Conservation (phyloP, 164 flowering plant species). For the Dillenia suffruticosa region DNA sequence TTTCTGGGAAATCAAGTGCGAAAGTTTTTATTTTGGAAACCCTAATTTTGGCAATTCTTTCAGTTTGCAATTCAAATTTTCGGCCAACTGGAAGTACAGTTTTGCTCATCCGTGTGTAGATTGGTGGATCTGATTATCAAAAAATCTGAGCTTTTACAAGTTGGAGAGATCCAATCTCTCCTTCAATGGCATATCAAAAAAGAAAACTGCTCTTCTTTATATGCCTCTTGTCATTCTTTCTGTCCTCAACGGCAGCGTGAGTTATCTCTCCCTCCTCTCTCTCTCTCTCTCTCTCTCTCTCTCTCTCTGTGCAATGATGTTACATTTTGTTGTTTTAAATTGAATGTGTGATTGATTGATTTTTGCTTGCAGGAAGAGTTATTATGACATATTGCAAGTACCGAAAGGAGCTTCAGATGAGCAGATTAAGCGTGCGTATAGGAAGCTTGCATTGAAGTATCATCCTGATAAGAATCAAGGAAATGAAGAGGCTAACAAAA, state of each 20-base stretch:
- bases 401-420: conserved; percentile 87
- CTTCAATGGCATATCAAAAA: conserved; percentile 45
- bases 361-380: conserved; percentile 64
- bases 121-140: conserved; percentile 1
- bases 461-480: conserved; percentile 99
- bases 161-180: conserved; percentile 29
- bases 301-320: neutral
- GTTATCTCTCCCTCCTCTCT: conserved; percentile 1
- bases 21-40: neutral
- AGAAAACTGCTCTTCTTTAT: conserved; percentile 30
- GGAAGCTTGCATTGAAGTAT: conserved; percentile 93
- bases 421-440: conserved; percentile 92
- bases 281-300: conserved; percentile 4
- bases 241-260: neutral
- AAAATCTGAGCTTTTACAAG: conserved; percentile 2
- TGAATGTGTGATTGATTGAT: neutral
- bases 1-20: too few relatives aligned
- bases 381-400: conserved; percentile 87
- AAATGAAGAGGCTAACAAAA: conserved; percentile 94
- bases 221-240: conserved; percentile 28
- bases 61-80: too few relatives aligned
- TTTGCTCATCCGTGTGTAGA: neutral
- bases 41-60: neutral
- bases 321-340: neutral
- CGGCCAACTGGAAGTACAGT: neutral